phyloP scores from a whole-genome alignment of 495 filamentous ascomycete species.

The Aspergillus homomorphus region DNA sequence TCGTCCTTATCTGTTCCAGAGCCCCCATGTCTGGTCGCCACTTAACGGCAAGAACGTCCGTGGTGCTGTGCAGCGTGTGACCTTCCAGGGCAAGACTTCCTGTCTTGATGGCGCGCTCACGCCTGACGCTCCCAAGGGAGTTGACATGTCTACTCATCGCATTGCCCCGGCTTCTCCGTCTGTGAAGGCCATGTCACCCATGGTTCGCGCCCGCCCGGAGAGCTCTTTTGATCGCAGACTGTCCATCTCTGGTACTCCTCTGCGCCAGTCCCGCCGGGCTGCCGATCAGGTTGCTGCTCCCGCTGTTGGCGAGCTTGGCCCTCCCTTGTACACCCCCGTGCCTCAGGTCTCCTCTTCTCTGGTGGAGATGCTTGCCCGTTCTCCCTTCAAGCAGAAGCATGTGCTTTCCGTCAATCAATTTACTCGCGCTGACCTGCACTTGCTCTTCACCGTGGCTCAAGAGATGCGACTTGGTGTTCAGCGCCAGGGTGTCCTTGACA shows the following conservation, averaged over 20 bases:
- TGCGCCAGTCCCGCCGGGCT: conserved; percentile 29
- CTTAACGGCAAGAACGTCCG: conserved; percentile 68
- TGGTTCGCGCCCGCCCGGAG: conserved; percentile 43
- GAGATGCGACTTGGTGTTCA: conserved; percentile 94
- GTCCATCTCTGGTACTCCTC: conserved; percentile 44
- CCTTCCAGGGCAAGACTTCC: conserved; percentile 71
- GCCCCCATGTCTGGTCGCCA: conserved; percentile 63
- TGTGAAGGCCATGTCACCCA: conserved; percentile 49
- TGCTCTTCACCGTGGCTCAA: conserved; percentile 92
- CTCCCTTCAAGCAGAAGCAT: conserved; percentile 80
- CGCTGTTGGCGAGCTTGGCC: conserved; percentile 49
- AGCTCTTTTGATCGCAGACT: conserved; percentile 44
- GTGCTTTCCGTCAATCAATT: conserved; percentile 90
- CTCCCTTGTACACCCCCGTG: conserved; percentile 45
- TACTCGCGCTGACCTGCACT: conserved; percentile 77
- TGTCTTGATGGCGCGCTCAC: conserved; percentile 70
- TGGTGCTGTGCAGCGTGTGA: conserved; percentile 73
- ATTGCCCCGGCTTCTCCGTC: conserved; percentile 55
- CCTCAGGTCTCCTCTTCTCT: conserved; percentile 56
- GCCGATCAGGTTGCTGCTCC: conserved; percentile 30
- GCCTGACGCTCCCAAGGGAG: conserved; percentile 56
- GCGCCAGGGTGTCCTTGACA: conserved; percentile 80
- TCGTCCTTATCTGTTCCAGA: conserved; percentile 59
- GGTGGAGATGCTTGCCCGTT: conserved; percentile 68
- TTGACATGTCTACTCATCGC: conserved; percentile 73